Base-by-base conservation (phyloP, 352 stramenopile genomes). In the Phytophthora podocarpi region DNA sequence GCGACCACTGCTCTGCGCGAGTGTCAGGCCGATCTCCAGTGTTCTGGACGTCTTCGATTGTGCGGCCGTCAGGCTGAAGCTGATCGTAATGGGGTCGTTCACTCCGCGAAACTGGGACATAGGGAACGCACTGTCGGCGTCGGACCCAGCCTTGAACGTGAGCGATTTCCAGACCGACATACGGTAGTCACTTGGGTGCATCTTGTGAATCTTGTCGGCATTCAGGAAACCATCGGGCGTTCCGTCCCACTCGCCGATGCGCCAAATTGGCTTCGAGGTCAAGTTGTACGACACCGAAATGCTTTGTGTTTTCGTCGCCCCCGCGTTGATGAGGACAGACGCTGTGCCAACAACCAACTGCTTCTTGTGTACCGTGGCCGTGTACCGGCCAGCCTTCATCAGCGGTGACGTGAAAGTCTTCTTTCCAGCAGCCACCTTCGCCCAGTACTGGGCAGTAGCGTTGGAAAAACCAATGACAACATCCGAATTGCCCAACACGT, bases 121-220 rank as follows among this genome's bases (percentile, higher is more conserved):
- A 0, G 76, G 72, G 42, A 85, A 85, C 26, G 23, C 16, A 8
- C 39, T 55, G 28, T 64, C 59, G 0, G 40, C 39, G 27, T 80
- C 64, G 0, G 26, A 57, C 2, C 54, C 70, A 4, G 50, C 49
- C 4, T 30, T 52, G 48, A 82, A 85, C 0, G 59, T 72, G 1
- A 63, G 7, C 1, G 67, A n/a, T 4, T 66, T 59, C 61, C 64
- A 82, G 1, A 16, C 13, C 2, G 53, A 36, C 75, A 82, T 85
- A n/a, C 76, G 70, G 1, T 48, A 36, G 46, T 85, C 76, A 15
- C 76, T 82, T 18, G 72, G 76, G 26, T 85, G 76, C 76, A 85
- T 85, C 23, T 50, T 70, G 70, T 78, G 60, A 46, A 85, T 80
- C 64, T 82, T 85, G 58, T 82, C 64, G 3, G 76, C 64, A 48